These are phyloP conservation scores for Dryas alaskensis DNA, from an alignment of 306 rosid species.

Conservation along the genomic window DNA sequence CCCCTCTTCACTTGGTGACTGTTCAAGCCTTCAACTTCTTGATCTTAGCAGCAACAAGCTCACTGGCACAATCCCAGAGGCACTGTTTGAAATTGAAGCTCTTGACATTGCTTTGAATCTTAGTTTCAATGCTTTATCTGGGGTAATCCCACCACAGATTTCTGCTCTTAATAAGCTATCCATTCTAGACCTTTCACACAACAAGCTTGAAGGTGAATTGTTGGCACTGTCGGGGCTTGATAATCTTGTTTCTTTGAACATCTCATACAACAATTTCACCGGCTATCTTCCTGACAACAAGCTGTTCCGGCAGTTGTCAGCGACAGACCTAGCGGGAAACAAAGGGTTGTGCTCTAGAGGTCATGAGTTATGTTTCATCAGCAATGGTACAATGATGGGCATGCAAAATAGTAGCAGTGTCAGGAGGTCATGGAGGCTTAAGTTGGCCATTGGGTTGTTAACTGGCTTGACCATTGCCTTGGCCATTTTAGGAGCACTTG, in stretches of 20 bases:
- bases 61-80: constrained; percentile 61
- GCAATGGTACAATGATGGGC: constrained; percentile 37
- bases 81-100: constrained; percentile 56
- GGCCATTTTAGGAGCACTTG: constrained; percentile 54
- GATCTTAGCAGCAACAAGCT: constrained; percentile 73
- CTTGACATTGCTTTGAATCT: constrained; percentile 78
- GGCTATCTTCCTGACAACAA: constrained; percentile 76
- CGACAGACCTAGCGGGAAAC: constrained; percentile 62
- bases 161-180: constrained; percentile 64
- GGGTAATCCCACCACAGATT: constrained; percentile 60
- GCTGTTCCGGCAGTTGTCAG: constrained; percentile 62
- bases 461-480: constrained; percentile 51
- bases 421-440: constrained; percentile 43
- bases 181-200: constrained; percentile 71
- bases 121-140: constrained; percentile 66
- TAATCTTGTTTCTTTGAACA: constrained; percentile 76
- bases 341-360: constrained; percentile 66
- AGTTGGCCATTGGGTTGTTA: constrained; percentile 60
- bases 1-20: constrained; percentile 59
- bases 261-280: constrained; percentile 73
- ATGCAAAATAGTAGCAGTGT: constrained; percentile 22
- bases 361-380: constrained; percentile 52
- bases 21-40: constrained; percentile 67
- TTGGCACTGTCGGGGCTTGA: constrained; percentile 53
- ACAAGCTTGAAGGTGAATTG: constrained; percentile 66